Conservation (phyloP, 2,329 filamentous ascomycete genomes). For the Exophiala calicioides region DNA sequence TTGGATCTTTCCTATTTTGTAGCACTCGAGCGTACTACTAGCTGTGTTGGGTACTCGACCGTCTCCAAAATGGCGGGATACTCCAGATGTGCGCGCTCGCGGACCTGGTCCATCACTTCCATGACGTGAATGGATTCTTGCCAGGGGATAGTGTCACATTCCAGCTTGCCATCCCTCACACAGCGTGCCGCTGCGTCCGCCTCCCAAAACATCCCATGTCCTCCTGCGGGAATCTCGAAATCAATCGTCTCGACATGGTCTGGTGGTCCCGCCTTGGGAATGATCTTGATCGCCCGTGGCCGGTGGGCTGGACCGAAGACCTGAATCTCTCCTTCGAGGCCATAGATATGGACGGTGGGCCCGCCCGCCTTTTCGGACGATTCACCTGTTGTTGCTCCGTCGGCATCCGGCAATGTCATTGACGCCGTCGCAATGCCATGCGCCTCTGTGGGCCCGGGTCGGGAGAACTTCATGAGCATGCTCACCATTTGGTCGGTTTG, state of each 20-base stretch:
- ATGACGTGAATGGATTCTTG: constrained; percentile 81
- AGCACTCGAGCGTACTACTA: too few species aligned
- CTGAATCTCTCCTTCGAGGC: constrained; percentile 31
- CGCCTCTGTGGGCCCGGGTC: constrained; percentile 62
- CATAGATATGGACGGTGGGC: constrained; percentile 32
- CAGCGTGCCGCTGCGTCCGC: constrained; percentile 76
- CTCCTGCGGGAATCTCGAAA: constrained; percentile 65
- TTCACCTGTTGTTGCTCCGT: too few species aligned
- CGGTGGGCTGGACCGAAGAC: constrained; percentile 32
- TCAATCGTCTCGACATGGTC: constrained; percentile 52
- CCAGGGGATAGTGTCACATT: constrained; percentile 76
- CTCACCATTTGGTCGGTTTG: constrained; percentile 30
- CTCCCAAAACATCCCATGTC: constrained; percentile 40
- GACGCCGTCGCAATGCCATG: constrained; percentile 36
- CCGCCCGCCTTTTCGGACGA: constrained; percentile 24
- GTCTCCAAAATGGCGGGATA: too few species aligned
- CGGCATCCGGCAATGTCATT: constrained; percentile 30
- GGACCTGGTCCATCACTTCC: constrained; percentile 73
- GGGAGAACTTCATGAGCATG: constrained; percentile 52
- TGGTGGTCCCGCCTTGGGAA: constrained; percentile 64
- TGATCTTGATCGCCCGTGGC: constrained; percentile 64
- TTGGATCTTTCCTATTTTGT: too few species aligned
- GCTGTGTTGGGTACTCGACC: too few species aligned
- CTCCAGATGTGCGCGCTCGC: constrained; percentile 61
- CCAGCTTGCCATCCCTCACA: constrained; percentile 71